A percentile compares a stretch with the other conserved stretches of the same genome.
Conservation (phyloP, 2,329 filamentous ascomycete species). For the Coniella vitis region DNA sequence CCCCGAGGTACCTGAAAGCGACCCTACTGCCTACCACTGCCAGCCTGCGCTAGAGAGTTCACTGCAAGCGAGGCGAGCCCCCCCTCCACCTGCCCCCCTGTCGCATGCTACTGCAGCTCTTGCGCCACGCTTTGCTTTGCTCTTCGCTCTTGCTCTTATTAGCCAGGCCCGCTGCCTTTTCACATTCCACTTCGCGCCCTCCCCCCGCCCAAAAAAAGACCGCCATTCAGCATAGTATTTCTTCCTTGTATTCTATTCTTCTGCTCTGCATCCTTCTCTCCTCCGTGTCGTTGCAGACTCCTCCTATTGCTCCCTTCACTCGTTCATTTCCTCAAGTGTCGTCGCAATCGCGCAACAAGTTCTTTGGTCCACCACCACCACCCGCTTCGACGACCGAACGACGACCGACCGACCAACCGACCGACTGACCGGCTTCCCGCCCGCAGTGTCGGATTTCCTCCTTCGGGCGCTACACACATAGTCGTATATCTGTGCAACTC, state of each 20-base stretch:
- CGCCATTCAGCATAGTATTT: no score
- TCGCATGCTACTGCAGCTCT: background rate
- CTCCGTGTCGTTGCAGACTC: no score
- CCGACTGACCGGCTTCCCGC: background rate
- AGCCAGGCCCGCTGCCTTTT: background rate
- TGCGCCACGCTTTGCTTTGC: background rate
- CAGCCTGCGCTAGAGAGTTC: background rate
- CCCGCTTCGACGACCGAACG: background rate
- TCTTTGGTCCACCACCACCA: no score
- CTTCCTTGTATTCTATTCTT: background rate
- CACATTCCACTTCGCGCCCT: background rate
- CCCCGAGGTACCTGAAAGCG: no score
- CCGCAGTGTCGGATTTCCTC: no score
- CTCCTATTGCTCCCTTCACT: background rate
- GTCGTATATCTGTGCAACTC: no score
- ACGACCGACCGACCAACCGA: no score
- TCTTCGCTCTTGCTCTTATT: background rate
- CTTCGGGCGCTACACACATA: no score
- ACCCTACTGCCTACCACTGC: no score
- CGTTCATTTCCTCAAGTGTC: no score
- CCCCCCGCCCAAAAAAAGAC: background rate
- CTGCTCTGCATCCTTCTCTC: background rate
- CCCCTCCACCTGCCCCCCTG: background rate
- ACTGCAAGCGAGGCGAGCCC: no score
- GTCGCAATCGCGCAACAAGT: no score